Evolutionary conservation across 768 basidiomycete genomes (phyloP).

Genomic region (Trametes sanguinea): DNA sequence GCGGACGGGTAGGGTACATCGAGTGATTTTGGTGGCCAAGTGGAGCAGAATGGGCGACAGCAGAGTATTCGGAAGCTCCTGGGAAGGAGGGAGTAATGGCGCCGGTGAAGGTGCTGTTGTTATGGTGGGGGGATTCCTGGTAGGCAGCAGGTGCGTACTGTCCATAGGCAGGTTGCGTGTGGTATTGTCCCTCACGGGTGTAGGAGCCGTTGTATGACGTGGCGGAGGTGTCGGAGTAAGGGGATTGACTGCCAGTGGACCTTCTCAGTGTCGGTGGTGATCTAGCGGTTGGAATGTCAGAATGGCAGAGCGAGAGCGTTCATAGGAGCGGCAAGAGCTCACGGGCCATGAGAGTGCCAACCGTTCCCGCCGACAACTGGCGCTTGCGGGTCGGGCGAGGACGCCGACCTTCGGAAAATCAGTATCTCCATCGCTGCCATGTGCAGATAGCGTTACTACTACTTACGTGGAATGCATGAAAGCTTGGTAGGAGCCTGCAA

Average conservation of each 20-base stretch:
- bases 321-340: background rate
- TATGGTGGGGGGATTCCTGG: background rate
- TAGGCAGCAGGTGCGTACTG: background rate
- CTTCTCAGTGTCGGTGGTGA: background rate
- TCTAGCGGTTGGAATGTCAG: slow-evolving; percentile 7
- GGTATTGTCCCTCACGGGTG: background rate
- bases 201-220: background rate
- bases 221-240: background rate
- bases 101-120: background rate
- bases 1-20: background rate
- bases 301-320: background rate
- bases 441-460: background rate
- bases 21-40: background rate
- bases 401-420: background rate
- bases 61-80: background rate
- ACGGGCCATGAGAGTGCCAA: slow-evolving; percentile 3
- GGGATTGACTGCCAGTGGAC: background rate
- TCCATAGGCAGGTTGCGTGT: background rate
- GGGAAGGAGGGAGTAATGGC: background rate
- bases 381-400: background rate
- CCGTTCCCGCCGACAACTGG: background rate
- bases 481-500: background rate
- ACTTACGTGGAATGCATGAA: background rate
- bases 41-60: background rate
- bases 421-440: background rate